Percentiles rank a stretch among this genome's conserved stretches.
Conservation (phyloP, 1,284 basidiomycete genomes). For the Rhodotorula sp. region DNA sequence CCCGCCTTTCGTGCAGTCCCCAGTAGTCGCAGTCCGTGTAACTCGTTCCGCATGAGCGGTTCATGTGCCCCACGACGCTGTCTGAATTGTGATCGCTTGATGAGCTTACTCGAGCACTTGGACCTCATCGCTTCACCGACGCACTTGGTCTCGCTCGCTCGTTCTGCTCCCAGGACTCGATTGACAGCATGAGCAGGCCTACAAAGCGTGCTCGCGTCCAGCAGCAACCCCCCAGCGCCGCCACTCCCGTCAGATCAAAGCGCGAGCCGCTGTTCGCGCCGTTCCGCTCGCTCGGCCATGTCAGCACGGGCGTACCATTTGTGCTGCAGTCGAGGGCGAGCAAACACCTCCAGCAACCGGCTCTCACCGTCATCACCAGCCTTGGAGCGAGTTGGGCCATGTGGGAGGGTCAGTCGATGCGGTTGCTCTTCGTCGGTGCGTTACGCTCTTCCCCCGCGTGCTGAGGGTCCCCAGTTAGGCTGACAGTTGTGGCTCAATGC, state of each 20-base stretch:
- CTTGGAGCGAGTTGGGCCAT: constrained; percentile 89
- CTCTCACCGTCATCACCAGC: constrained; percentile 68
- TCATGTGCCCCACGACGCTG: too few species aligned
- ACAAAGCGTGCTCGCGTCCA: constrained; percentile 26
- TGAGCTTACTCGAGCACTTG: not conserved
- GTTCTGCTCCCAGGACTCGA: not conserved
- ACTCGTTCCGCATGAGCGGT: too few species aligned
- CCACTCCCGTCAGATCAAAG: not conserved
- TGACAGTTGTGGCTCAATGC: not conserved
- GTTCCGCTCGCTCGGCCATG: constrained; percentile 87
- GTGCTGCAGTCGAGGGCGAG: constrained; percentile 79
- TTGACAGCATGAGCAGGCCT: constrained; percentile 5
- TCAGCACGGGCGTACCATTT: constrained; percentile 90
- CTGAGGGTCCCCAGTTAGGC: not conserved
- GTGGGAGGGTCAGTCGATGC: constrained; percentile 95
- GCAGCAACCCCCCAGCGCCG: not conserved
- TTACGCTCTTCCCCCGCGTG: constrained; percentile 1
- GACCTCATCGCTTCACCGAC: not conserved
- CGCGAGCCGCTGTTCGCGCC: constrained; percentile 71
- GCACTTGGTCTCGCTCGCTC: not conserved
- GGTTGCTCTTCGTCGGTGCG: constrained; percentile 86
- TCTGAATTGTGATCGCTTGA: too few species aligned
- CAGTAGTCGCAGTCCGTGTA: not conserved
- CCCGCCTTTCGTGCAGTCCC: not conserved
- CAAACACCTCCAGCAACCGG: constrained; percentile 53